Conservation (phyloP, 805 yeast species). For the Clavispora vitiphila region DNA sequence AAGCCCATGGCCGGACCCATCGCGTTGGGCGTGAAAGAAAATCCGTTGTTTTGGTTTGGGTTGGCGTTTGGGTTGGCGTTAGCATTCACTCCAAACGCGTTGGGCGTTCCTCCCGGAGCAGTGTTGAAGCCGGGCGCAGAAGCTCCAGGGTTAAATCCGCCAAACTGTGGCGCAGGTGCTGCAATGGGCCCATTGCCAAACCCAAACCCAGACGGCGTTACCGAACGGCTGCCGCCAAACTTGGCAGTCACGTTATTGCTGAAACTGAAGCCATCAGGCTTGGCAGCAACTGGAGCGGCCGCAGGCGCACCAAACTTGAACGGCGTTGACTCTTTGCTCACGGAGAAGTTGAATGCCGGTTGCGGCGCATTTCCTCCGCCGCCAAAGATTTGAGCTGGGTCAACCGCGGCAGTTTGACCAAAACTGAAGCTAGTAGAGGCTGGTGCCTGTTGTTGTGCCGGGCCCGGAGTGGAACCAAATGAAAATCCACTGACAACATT, state of each 20-base stretch:
- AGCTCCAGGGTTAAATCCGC: not conserved
- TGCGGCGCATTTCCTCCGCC: conserved; percentile 11
- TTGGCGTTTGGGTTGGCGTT: conserved; percentile 1
- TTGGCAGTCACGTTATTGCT: conserved; percentile 1
- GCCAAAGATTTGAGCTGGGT: conserved; percentile 30
- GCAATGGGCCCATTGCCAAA: not conserved
- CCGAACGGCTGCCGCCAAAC: conserved; percentile 8
- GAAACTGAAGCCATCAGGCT: conserved; percentile 1
- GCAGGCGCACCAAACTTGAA: conserved; percentile 2
- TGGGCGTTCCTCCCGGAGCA: not conserved
- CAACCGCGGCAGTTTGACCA: conserved; percentile 22
- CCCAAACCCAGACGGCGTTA: conserved; percentile 8
- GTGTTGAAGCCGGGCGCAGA: not conserved
- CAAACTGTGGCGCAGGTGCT: not conserved
- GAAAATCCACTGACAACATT: conserved; percentile 4
- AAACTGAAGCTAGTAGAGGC: conserved; percentile 10
- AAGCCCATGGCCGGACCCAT: conserved; percentile 6
- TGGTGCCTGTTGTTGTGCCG: not conserved
- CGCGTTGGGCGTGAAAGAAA: conserved; percentile 9
- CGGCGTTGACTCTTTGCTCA: conserved; percentile 3
- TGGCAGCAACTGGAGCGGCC: not conserved
- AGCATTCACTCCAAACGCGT: not conserved
- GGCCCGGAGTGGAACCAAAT: conserved; percentile 7
- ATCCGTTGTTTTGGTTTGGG: conserved; percentile 4
- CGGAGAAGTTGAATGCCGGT: conserved; percentile 12